Base-by-base conservation (phyloP, 208 protist species). In the Leishmania turanica region DNA sequence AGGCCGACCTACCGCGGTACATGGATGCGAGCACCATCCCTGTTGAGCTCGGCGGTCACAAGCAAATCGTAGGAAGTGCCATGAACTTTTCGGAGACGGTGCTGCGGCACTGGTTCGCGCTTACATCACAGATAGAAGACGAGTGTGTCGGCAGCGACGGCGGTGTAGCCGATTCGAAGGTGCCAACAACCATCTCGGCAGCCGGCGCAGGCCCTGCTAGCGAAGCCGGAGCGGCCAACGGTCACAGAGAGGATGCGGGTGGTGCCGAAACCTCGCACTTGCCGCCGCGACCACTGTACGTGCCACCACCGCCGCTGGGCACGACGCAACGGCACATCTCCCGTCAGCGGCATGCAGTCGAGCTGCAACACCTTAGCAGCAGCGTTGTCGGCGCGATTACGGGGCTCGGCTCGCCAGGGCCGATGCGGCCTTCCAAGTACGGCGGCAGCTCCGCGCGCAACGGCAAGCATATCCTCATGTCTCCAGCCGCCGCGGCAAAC, bases 81-180 rank as follows among this genome's bases (percentile, higher is more conserved):
- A 78, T 77, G 75, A 79, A 76, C 75, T 92, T 96, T 79, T 84
- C 90, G 19, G 93, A 96, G 75, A 82, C 85, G 53, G 93, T 95
- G 64, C 86, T 96, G 56, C 88, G 88, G 2, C 90, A 96, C 73
- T 96, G 93, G 93, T 94, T 91, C 77, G 75, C 90, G 9, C 71
- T 93, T 19, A 92, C 88, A 21, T 90, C 86, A 37, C 86, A 88
- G 64, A 76, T 93, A 31, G 80, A 88, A 42, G 68, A 80, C 15
- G 90, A 94, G 62, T 58, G 62, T 72, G 34, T 84, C 58, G 4
- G 75, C 64, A 34, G 84, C 74, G 8, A 49, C 45, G 45, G 75
- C 49, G 34, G 74, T 77, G 42, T n/a, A 13, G 4, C 40, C 21
- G 77, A 83, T 17, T 7, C 76, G 1, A 45, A 8, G 71, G 70